These are phyloP conservation scores for Hymenoscyphus salicellus DNA, from an alignment of 2,329 filamentous ascomycete species.

Conservation along the genomic window DNA sequence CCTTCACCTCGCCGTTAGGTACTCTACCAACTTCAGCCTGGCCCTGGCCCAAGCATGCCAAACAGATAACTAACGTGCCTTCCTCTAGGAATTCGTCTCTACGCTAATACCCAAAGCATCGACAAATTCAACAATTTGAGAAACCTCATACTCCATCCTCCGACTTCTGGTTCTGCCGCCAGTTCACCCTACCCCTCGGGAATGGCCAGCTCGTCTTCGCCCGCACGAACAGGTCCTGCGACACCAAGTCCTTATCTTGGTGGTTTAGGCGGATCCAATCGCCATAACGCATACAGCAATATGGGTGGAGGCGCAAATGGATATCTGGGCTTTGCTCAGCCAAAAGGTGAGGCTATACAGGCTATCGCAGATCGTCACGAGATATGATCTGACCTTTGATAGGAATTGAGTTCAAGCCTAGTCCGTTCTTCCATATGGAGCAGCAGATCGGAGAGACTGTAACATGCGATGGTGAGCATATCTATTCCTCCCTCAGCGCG, in stretches of 20 bases:
- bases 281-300: slow-evolving; percentile 17
- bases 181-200: slow-evolving; percentile 7
- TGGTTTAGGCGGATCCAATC: slow-evolving; percentile 2
- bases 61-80: slow-evolving; percentile 8
- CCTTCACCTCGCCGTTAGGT: slow-evolving; percentile 17
- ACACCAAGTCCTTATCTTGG: slow-evolving; percentile 8
- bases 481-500: background rate
- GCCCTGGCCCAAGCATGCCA: background rate
- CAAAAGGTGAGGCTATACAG: background rate
- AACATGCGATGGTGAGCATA: slow-evolving; percentile 67
- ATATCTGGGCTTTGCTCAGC: slow-evolving; percentile 10
- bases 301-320: slow-evolving; percentile 16
- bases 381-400: slow-evolving; percentile 1
- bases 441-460: slow-evolving; percentile 62
- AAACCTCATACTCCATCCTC: slow-evolving; percentile 29
- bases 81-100: slow-evolving; percentile 24
- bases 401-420: slow-evolving; percentile 62
- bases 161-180: background rate
- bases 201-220: slow-evolving; percentile 22
- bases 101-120: slow-evolving; percentile 26
- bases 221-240: slow-evolving; percentile 17
- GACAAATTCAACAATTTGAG: slow-evolving; percentile 30
- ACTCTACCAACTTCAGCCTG: slow-evolving; percentile 4
- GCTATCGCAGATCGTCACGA: background rate
- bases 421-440: slow-evolving; percentile 78